phyloP scores from a whole-genome alignment of 306 rosid species.

The Fagus crenata region DNA sequence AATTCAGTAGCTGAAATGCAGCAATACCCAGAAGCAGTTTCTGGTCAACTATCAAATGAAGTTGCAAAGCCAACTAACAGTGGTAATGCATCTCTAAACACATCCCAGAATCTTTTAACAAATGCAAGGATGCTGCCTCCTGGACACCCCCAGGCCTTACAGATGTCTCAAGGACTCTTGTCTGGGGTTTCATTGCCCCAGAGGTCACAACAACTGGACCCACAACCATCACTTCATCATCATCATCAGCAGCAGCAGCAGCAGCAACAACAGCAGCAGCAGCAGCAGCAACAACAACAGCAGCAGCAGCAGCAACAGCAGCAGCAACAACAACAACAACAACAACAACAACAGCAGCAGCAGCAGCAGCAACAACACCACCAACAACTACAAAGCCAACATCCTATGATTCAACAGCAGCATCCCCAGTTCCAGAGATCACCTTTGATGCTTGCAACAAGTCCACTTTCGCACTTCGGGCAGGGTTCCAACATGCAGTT shows the following conservation, averaged over 20 bases:
- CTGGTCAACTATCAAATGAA: constrained; percentile 66
- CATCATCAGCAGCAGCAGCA: constrained; percentile 31
- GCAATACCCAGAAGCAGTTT: constrained; percentile 64
- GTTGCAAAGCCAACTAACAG: constrained; percentile 49
- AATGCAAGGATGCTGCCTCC: constrained; percentile 86
- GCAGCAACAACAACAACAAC: constrained; percentile 33
- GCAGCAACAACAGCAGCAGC: not conserved
- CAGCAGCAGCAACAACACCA: constrained; percentile 49
- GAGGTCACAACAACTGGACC: constrained; percentile 70
- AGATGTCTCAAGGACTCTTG: constrained; percentile 85
- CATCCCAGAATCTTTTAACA: constrained; percentile 64
- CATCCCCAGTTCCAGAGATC: constrained; percentile 79
- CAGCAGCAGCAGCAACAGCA: constrained; percentile 29
- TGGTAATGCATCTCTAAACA: constrained; percentile 53
- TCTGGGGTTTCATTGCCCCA: constrained; percentile 66
- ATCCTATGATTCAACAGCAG: constrained; percentile 63
- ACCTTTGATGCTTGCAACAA: constrained; percentile 62
- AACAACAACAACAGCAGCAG: constrained; percentile 34
- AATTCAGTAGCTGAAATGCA: constrained; percentile 65
- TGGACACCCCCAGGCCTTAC: constrained; percentile 81
- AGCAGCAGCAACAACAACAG: not conserved
- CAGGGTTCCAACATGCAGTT: constrained; percentile 70
- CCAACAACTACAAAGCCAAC: constrained; percentile 68
- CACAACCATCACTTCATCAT: constrained; percentile 58
- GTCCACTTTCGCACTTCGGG: constrained; percentile 72